Percentiles rank a stretch among this genome's conserved stretches.
Evolutionary conservation across 2,329 filamentous ascomycete genomes (phyloP).

Genomic region (Diaporthe capsici): DNA sequence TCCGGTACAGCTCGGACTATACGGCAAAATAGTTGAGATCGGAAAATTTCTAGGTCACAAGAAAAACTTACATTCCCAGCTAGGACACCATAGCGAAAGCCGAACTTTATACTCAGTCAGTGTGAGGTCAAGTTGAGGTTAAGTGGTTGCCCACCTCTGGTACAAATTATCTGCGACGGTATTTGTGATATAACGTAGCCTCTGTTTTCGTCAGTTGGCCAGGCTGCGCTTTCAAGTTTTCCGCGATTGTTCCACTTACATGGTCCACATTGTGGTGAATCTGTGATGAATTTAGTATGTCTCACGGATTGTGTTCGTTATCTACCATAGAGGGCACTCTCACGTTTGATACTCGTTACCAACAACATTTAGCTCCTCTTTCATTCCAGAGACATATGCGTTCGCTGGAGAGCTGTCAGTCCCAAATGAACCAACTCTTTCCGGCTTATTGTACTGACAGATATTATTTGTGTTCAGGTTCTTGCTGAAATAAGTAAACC

Average conservation of each 20-base stretch:
- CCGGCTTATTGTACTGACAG: constrained; percentile 11
- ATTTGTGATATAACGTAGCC: constrained; percentile 42
- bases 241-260: constrained; percentile 3
- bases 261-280: constrained; percentile 43
- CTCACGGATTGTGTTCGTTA: too few relatives aligned
- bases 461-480: constrained; percentile 46
- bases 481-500: constrained; percentile 47
- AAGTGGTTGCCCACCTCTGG: constrained; percentile 33
- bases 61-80: constrained; percentile 36
- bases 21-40: too few relatives aligned
- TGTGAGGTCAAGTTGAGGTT: too few relatives aligned
- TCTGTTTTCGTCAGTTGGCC: constrained; percentile 10
- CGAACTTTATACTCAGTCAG: constrained; percentile 32
- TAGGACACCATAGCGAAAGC: constrained; percentile 42
- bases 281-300: neutral
- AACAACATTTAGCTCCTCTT: constrained; percentile 43
- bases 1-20: too few relatives aligned
- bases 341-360: constrained; percentile 42
- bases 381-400: constrained; percentile 44
- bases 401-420: constrained; percentile 33
- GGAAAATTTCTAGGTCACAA: too few relatives aligned
- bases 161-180: constrained; percentile 42
- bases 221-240: fast-evolving
- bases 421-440: fast-evolving
- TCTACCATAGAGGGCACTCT: neutral